Evolutionary conservation across 768 basidiomycete genomes (phyloP).

Genomic region (Suillus americanus): DNA sequence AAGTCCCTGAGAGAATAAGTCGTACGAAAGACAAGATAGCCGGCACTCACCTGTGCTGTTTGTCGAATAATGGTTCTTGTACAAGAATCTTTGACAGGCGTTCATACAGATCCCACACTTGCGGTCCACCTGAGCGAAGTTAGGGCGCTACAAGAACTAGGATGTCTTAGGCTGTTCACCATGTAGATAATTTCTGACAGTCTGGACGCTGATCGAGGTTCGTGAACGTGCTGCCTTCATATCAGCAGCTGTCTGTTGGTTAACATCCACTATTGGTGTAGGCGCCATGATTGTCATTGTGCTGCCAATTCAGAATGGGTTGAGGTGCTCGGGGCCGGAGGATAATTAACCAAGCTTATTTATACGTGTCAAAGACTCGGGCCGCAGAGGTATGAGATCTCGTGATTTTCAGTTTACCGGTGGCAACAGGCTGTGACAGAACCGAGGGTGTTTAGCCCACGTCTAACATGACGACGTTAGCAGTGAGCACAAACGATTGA

Average conservation of each 20-base stretch:
- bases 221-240: slow-evolving; percentile 49
- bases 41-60: slow-evolving; percentile 46
- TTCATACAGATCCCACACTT: slow-evolving; percentile 49
- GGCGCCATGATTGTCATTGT: background rate
- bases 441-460: too few relatives aligned
- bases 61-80: slow-evolving; percentile 60
- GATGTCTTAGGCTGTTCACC: slow-evolving; percentile 33
- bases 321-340: background rate
- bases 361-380: too few relatives aligned
- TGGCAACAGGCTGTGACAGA: too few relatives aligned
- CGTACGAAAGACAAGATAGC: background rate
- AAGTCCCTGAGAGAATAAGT: slow-evolving; percentile 43
- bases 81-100: slow-evolving; percentile 46
- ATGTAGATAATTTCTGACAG: slow-evolving; percentile 50
- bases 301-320: background rate
- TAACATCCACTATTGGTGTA: slow-evolving; percentile 27
- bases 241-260: slow-evolving; percentile 49
- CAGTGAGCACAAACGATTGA: too few relatives aligned
- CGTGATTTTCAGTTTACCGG: background rate
- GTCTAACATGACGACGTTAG: too few relatives aligned
- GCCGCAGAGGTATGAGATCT: background rate
- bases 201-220: slow-evolving; percentile 42
- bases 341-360: background rate
- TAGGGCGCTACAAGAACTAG: slow-evolving; percentile 3
- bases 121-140: slow-evolving; percentile 42